phyloP scores from a whole-genome alignment of 345 rosid genomes.

The Leavenworthia alabamica region DNA sequence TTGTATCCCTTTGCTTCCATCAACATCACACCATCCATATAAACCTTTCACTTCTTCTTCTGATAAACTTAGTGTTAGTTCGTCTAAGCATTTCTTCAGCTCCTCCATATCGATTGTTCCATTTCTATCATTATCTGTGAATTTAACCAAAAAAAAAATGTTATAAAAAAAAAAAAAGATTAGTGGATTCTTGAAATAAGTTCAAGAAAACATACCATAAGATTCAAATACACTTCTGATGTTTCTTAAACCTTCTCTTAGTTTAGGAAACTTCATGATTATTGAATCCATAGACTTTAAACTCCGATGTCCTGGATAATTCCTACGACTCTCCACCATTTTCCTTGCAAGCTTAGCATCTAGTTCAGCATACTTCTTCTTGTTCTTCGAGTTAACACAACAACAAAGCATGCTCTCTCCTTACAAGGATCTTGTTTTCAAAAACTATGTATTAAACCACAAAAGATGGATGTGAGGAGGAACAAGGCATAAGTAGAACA shows the following conservation, averaged over 20 bases:
- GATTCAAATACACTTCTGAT: conserved; percentile 58
- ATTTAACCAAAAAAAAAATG: not conserved
- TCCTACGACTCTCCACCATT: conserved; percentile 57
- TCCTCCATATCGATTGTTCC: conserved; percentile 65
- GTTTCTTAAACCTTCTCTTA: conserved; percentile 54
- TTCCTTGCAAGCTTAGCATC: conserved; percentile 64
- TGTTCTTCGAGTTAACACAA: conserved; percentile 39
- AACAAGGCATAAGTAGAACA: not conserved
- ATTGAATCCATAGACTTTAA: conserved; percentile 65
- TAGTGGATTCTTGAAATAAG: not conserved
- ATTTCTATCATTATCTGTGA: conserved; percentile 57
- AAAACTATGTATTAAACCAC: conserved; percentile 7
- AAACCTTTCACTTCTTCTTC: conserved; percentile 69
- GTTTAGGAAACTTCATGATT: conserved; percentile 64
- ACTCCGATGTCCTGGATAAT: conserved; percentile 31
- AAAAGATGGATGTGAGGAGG: not conserved
- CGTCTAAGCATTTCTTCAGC: conserved; percentile 56
- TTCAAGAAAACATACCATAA: conserved; percentile 45
- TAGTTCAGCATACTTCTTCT: conserved; percentile 47
- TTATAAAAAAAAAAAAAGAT: not conserved
- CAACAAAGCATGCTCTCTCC: conserved; percentile 41
- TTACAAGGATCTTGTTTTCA: conserved; percentile 18
- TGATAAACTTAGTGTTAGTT: conserved; percentile 42
- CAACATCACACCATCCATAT: conserved; percentile 72
- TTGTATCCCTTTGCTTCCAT: conserved; percentile 66